phyloP scores from a whole-genome alignment of 345 rosid genomes.

The Gossypium rotundifolium region DNA sequence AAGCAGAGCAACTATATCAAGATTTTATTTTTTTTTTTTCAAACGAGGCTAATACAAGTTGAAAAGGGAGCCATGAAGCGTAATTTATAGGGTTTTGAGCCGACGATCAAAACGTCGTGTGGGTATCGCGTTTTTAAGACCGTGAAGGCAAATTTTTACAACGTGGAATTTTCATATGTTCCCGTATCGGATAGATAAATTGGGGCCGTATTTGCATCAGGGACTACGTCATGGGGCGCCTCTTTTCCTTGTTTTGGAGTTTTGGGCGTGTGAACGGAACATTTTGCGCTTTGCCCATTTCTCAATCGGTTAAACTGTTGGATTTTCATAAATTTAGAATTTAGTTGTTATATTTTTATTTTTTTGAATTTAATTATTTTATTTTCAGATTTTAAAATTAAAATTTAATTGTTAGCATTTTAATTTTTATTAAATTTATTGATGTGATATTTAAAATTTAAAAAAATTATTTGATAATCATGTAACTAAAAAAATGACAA shows the following conservation, averaged over 20 bases:
- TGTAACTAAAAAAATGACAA: too few relatives aligned
- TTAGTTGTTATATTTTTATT: too few relatives aligned
- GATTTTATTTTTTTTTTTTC: not conserved
- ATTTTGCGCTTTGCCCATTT: not conserved
- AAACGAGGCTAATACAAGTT: not conserved
- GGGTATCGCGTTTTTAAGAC: not conserved
- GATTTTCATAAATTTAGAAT: too few relatives aligned
- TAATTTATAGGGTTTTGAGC: not conserved
- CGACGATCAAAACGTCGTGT: not conserved
- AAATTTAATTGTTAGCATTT: too few relatives aligned
- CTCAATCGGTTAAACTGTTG: not conserved
- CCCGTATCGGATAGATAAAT: not conserved
- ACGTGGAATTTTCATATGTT: not conserved
- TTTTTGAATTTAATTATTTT: too few relatives aligned
- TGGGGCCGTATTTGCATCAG: conserved; percentile 1
- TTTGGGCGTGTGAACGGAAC: not conserved
- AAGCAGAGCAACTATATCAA: conserved; percentile 8
- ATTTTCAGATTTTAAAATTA: too few relatives aligned
- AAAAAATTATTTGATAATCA: too few relatives aligned
- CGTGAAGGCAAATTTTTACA: not conserved
- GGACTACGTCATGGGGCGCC: not conserved
- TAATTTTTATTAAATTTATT: too few relatives aligned
- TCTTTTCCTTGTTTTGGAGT: not conserved
- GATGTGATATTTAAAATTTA: too few relatives aligned
- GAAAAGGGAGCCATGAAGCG: not conserved